Conservation (phyloP, 805 yeast genomes). For the Starmera quercuum region DNA sequence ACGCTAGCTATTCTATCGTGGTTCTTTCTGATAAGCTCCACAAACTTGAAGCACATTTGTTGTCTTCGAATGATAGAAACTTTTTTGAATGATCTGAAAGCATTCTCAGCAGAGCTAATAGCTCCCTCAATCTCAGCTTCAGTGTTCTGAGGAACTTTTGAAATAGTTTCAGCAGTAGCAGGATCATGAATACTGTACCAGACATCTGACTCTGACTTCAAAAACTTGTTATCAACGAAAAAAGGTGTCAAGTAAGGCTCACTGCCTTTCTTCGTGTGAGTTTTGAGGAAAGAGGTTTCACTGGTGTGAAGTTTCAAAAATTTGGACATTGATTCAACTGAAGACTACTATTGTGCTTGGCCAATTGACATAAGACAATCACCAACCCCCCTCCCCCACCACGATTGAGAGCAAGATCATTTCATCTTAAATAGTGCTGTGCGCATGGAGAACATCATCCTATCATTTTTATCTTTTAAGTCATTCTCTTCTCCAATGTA, state of each 20-base stretch:
- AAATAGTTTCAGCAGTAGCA: constrained; percentile 56
- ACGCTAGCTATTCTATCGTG: constrained; percentile 62
- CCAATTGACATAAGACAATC: no score
- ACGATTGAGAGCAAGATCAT: no score
- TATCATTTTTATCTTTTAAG: no score
- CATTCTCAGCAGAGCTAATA: constrained; percentile 49
- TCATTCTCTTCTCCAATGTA: no score
- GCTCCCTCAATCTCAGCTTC: constrained; percentile 56
- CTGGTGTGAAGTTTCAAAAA: no score
- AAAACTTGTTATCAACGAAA: constrained; percentile 37
- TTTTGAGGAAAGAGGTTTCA: no score
- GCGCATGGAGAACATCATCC: no score
- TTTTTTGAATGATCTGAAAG: constrained; percentile 40
- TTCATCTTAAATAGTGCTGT: no score
- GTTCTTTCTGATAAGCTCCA: constrained; percentile 52
- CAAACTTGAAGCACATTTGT: constrained; percentile 64
- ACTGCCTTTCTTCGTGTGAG: no score
- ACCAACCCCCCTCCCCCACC: no score
- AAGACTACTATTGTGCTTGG: no score
- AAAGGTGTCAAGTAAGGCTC: constrained; percentile 44
- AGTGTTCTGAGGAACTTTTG: constrained; percentile 65
- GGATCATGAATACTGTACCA: constrained; percentile 73
- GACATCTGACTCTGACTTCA: constrained; percentile 36
- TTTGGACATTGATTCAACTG: no score
- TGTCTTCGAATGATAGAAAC: constrained; percentile 39